phyloP scores from a whole-genome alignment of 768 basidiomycete species.

The Macrolepiota fuliginosa region DNA sequence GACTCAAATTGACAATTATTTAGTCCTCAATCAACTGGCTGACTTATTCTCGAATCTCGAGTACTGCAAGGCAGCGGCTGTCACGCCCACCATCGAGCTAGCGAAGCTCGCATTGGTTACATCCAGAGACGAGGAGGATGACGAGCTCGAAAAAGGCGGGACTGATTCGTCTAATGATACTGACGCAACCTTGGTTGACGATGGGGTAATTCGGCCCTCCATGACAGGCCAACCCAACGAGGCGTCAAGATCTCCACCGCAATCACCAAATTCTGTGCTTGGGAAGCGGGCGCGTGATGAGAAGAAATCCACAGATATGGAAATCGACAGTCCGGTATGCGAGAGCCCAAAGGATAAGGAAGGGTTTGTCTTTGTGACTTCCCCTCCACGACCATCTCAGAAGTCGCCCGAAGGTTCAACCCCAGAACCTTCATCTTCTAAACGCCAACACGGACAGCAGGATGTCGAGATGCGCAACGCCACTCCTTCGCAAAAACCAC shows the following conservation, averaged over 20 bases:
- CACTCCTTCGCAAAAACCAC: slow-evolving; percentile 32
- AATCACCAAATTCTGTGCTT: slow-evolving; percentile 53
- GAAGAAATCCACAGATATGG: slow-evolving; percentile 45
- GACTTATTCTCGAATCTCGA: slow-evolving; percentile 78
- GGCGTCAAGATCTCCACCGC: slow-evolving; percentile 26
- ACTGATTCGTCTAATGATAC: slow-evolving; percentile 86
- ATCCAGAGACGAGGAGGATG: slow-evolving; percentile 86
- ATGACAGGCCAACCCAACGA: slow-evolving; percentile 22
- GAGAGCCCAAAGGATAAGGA: slow-evolving; percentile 35
- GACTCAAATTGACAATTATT: slow-evolving; percentile 13
- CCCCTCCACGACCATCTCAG: slow-evolving; percentile 24
- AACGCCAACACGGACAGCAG: slow-evolving; percentile 22
- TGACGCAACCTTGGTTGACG: slow-evolving; percentile 86
- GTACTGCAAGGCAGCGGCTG: slow-evolving; percentile 56
- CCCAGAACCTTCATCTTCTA: slow-evolving; percentile 33
- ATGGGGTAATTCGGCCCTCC: slow-evolving; percentile 42
- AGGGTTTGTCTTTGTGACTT: slow-evolving; percentile 30
- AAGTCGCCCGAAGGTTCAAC: slow-evolving; percentile 16
- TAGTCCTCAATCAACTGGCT: slow-evolving; percentile 81
- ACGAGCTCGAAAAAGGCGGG: slow-evolving; percentile 66
- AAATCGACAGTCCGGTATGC: slow-evolving; percentile 48
- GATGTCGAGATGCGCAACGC: slow-evolving; percentile 34
- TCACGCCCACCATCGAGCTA: slow-evolving; percentile 83
- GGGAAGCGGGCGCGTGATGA: slow-evolving; percentile 67
- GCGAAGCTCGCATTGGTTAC: slow-evolving; percentile 92